Evolutionary conservation across 495 filamentous ascomycete genomes (phyloP).

Genomic region (Geoglossum glabrum): DNA sequence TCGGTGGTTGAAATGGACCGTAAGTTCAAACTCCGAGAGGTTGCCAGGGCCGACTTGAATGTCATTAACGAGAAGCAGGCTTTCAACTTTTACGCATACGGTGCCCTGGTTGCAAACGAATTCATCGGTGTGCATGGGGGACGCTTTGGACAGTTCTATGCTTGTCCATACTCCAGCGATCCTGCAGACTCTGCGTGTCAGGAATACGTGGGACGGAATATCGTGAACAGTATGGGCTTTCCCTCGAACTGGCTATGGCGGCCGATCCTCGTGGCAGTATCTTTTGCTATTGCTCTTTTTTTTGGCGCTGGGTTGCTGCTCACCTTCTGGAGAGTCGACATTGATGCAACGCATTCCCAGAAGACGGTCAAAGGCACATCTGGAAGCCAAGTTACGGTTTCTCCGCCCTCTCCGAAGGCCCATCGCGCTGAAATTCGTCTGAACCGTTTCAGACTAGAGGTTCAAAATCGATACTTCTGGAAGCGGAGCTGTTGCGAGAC

Average conservation of each 20-base stretch:
- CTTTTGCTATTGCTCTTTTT: conserved; percentile 36
- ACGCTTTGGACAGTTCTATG: conserved; percentile 36
- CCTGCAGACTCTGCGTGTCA: conserved; percentile 36
- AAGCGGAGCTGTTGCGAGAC: conserved; percentile 25
- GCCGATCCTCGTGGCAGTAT: conserved; percentile 39
- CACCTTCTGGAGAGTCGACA: conserved; percentile 35
- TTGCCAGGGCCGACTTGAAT: not conserved
- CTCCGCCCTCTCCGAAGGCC: conserved; percentile 27
- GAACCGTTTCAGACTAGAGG: conserved; percentile 35
- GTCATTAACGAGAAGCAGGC: not conserved
- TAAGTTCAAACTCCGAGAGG: conserved; percentile 30
- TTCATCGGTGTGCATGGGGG: conserved; percentile 19
- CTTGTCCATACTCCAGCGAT: conserved; percentile 39
- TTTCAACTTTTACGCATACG: conserved; percentile 41
- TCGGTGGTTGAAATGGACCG: conserved; percentile 46
- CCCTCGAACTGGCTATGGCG: conserved; percentile 38
- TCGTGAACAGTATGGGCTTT: conserved; percentile 43
- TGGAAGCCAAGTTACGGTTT: conserved; percentile 39
- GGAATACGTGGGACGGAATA: conserved; percentile 43
- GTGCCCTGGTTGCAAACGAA: conserved; percentile 46
- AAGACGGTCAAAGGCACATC: conserved; percentile 34
- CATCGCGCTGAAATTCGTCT: conserved; percentile 38
- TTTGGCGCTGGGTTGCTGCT: conserved; percentile 33
- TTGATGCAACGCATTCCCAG: conserved; percentile 36
- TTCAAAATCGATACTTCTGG: conserved; percentile 34